These are phyloP conservation scores for Dioscorea zingiberensis DNA, from an alignment of 106 monocot genomes.

Conservation along the genomic window DNA sequence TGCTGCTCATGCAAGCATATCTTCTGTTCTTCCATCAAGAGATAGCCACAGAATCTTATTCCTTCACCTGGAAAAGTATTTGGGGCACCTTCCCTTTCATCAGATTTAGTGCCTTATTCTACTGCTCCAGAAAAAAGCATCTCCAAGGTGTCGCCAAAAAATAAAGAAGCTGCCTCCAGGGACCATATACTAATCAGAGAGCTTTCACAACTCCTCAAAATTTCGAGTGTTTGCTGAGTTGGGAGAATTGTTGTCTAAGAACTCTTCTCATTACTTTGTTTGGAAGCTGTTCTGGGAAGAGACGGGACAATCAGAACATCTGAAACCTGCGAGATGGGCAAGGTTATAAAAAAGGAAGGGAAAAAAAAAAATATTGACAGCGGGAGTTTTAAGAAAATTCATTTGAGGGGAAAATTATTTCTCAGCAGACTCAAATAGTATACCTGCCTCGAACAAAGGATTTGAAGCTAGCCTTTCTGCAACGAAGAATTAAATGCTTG, in stretches of 20 bases:
- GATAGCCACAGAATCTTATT: too few relatives aligned
- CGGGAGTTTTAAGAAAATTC: not conserved
- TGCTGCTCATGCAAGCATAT: too few relatives aligned
- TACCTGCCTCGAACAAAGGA: slow-evolving; percentile 88
- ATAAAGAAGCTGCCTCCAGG: too few relatives aligned
- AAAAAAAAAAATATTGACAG: not conserved
- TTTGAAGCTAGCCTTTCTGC: slow-evolving; percentile 88
- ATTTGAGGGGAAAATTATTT: not conserved
- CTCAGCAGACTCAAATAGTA: too few relatives aligned
- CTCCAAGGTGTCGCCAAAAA: too few relatives aligned
- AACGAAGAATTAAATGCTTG: slow-evolving; percentile 53
- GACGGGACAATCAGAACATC: slow-evolving; percentile 54
- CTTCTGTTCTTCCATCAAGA: too few relatives aligned
- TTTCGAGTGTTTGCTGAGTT: slow-evolving; percentile 28
- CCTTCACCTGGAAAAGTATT: too few relatives aligned
- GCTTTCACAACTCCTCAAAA: slow-evolving; percentile 16
- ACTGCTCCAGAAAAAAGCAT: too few relatives aligned
- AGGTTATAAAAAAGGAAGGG: too few relatives aligned
- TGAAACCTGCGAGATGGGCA: slow-evolving; percentile 49
- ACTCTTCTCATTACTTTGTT: slow-evolving; percentile 98
- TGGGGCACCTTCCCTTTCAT: too few relatives aligned
- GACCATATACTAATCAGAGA: too few relatives aligned
- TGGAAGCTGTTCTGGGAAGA: slow-evolving; percentile 88
- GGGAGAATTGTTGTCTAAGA: slow-evolving; percentile 51
- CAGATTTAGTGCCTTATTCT: too few relatives aligned